A percentile compares a stretch with the other conserved stretches of the same genome.
Evolutionary conservation across 805 yeast species (phyloP).

Genomic region (Debaryomyces maramus): DNA sequence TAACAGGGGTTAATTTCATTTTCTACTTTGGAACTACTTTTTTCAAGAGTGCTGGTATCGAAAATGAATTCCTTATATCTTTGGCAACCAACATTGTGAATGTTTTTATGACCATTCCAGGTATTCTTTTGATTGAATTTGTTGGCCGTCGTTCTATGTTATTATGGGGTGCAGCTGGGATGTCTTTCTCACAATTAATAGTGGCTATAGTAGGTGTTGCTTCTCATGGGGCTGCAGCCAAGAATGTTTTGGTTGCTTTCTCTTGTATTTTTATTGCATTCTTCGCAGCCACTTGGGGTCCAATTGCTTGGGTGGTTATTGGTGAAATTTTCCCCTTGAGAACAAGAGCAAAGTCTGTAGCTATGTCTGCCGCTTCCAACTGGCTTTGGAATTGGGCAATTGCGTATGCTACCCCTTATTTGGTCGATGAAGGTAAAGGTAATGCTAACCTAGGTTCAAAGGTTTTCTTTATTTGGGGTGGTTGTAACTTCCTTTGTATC

Average conservation of each 20-base stretch:
- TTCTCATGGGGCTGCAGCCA: constrained; percentile 47
- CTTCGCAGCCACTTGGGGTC: constrained; percentile 79
- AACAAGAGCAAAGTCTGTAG: constrained; percentile 62
- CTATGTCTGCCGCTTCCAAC: constrained; percentile 62
- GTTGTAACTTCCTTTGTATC: constrained; percentile 64
- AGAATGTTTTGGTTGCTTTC: constrained; percentile 61
- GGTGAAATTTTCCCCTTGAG: constrained; percentile 70
- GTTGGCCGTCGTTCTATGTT: constrained; percentile 52
- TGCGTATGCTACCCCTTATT: constrained; percentile 65
- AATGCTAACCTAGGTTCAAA: constrained; percentile 45
- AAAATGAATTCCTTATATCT: constrained; percentile 56
- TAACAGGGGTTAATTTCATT: constrained; percentile 60
- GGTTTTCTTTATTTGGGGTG: constrained; percentile 62
- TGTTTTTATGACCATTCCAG: constrained; percentile 54
- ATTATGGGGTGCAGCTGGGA: constrained; percentile 44
- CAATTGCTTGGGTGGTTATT: constrained; percentile 63
- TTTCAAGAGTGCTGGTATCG: constrained; percentile 50
- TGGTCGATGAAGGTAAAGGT: constrained; percentile 45
- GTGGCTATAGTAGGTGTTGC: constrained; percentile 63
- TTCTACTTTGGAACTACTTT: constrained; percentile 63
- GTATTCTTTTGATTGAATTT: constrained; percentile 49
- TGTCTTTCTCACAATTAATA: constrained; percentile 56
- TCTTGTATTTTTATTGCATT: constrained; percentile 64
- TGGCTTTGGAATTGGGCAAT: constrained; percentile 66
- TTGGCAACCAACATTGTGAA: constrained; percentile 55